Evolutionary conservation across 2,329 filamentous ascomycete genomes (phyloP).

Genomic region (Trichophyton benhamiae): DNA sequence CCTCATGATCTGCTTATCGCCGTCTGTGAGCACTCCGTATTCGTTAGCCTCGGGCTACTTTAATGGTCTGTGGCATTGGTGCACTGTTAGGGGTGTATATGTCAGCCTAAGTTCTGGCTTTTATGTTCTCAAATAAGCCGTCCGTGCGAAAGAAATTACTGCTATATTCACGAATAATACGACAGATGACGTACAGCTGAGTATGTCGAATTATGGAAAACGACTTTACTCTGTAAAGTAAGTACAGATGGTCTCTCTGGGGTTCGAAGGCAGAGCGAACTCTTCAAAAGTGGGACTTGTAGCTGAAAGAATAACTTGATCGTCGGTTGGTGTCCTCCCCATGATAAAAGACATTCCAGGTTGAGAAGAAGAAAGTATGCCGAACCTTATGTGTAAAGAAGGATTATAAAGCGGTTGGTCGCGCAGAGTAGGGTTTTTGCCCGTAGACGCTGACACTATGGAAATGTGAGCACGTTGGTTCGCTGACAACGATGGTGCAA

Average conservation of each 20-base stretch:
- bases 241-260: not conserved
- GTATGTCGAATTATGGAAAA: not conserved
- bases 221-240: not conserved
- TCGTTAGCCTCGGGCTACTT: not conserved
- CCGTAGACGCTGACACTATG: constrained; percentile 1
- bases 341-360: not conserved
- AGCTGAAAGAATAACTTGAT: not conserved
- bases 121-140: not conserved
- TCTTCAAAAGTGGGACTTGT: not conserved
- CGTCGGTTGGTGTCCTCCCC: not conserved
- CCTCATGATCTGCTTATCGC: not conserved
- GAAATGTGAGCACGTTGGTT: not conserved
- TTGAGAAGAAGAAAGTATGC: not conserved
- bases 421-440: not conserved
- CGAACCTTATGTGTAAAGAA: not conserved
- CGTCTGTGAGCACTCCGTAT: not conserved
- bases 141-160: not conserved
- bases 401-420: not conserved
- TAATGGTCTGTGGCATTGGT: not conserved
- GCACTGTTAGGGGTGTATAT: not conserved
- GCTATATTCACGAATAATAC: not conserved
- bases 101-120: not conserved
- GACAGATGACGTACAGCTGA: not conserved
- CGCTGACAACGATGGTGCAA: not conserved
- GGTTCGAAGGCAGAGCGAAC: not conserved